Evolutionary conservation across 2,329 filamentous ascomycete genomes (phyloP).

Genomic region (Acephala macrosclerotiorum): DNA sequence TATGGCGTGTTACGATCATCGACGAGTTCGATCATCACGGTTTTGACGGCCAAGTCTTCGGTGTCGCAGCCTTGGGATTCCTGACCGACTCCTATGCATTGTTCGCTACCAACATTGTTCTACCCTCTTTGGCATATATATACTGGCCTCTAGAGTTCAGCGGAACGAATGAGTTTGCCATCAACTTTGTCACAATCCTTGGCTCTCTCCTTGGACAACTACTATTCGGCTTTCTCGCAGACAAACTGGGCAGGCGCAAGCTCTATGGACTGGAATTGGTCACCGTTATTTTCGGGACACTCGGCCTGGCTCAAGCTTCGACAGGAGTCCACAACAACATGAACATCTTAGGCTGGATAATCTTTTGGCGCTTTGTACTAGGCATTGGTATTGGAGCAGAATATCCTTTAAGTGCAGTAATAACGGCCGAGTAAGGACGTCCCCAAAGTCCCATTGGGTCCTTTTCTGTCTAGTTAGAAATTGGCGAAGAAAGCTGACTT

Average conservation of each 20-base stretch:
- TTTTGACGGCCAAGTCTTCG: too few species aligned
- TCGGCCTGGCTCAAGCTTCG: slow-evolving; percentile 50
- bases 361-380: background rate
- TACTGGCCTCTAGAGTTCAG: slow-evolving; percentile 49
- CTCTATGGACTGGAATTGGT: slow-evolving; percentile 83
- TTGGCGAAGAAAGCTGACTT: too few species aligned
- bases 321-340: background rate
- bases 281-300: slow-evolving; percentile 65
- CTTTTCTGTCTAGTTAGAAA: too few species aligned
- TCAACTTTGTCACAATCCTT: background rate
- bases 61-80: too few species aligned
- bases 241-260: slow-evolving; percentile 75
- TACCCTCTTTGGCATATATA: slow-evolving; percentile 73
- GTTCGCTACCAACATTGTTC: slow-evolving; percentile 79
- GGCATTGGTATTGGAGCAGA: background rate
- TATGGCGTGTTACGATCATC: too few species aligned
- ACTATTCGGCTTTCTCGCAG: slow-evolving; percentile 78
- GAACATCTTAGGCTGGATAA: background rate
- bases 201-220: slow-evolving; percentile 56
- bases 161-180: background rate
- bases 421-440: background rate
- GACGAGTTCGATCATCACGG: too few species aligned
- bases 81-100: slow-evolving; percentile 84
- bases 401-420: background rate
- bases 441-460: too few species aligned